phyloP scores from a whole-genome alignment of 1,139 yeast species.

The Pichia norvegensis region DNA sequence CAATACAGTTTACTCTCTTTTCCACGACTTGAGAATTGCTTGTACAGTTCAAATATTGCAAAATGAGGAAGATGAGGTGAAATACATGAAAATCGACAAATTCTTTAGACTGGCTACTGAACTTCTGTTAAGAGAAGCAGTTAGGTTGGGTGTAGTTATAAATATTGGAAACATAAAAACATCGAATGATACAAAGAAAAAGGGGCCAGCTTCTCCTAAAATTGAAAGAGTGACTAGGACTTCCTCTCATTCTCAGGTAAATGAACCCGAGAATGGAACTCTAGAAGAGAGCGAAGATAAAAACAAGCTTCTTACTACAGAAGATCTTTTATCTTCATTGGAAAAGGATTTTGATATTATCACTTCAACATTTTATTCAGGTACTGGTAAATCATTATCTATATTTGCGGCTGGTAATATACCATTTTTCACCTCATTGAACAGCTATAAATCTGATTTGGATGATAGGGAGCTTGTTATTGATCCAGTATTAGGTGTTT shows the following conservation, averaged over 20 bases:
- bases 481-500: constrained; percentile 45
- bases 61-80: constrained; percentile 29
- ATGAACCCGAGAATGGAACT: constrained; percentile 3
- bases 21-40: constrained; percentile 68
- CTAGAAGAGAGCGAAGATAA: constrained; percentile 8
- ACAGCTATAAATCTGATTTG: constrained; percentile 49
- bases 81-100: constrained; percentile 53
- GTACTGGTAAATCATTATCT: constrained; percentile 59
- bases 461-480: constrained; percentile 59
- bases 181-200: background rate
- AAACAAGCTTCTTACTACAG: constrained; percentile 25
- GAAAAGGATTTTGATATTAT: constrained; percentile 60
- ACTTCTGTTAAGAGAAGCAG: constrained; percentile 62
- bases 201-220: background rate
- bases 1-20: constrained; percentile 44
- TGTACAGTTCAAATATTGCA: constrained; percentile 35
- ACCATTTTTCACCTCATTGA: constrained; percentile 65
- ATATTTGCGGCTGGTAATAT: constrained; percentile 34
- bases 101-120: constrained; percentile 68
- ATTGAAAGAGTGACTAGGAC: constrained; percentile 5
- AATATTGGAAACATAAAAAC: constrained; percentile 9
- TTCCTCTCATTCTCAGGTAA: background rate
- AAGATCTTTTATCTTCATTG: constrained; percentile 21
- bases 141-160: constrained; percentile 35
- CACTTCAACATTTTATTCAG: constrained; percentile 47